These are phyloP conservation scores for Aspergillus sp. DNA, from an alignment of 2,329 filamentous ascomycete species.

Conservation along the genomic window DNA sequence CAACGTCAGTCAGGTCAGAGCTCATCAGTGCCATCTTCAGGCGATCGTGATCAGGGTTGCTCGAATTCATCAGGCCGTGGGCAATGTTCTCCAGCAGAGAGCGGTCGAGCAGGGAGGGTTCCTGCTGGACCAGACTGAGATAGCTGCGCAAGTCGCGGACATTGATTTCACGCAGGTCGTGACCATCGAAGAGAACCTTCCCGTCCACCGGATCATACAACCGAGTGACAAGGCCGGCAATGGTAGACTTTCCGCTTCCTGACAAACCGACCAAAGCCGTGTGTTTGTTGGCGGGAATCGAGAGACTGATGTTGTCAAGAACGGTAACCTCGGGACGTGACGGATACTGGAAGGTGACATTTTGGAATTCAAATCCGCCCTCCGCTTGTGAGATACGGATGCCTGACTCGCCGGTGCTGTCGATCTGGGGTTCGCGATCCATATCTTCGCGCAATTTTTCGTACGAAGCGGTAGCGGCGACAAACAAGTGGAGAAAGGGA, in stretches of 20 bases:
- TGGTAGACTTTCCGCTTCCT: conserved; percentile 73
- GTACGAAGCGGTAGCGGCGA: conserved; percentile 55
- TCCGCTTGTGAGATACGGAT: conserved; percentile 26
- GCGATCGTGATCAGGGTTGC: conserved; percentile 43
- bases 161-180: conserved; percentile 39
- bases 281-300: conserved; percentile 43
- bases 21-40: conserved; percentile 54
- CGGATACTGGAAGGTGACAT: conserved; percentile 38
- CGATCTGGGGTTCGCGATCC: conserved; percentile 51
- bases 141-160: conserved; percentile 26
- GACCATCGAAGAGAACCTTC: conserved; percentile 40
- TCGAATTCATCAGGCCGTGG: conserved; percentile 49
- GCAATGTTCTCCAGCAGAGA: conserved; percentile 81
- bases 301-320: conserved; percentile 36
- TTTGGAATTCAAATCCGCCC: conserved; percentile 36
- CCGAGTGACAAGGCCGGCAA: conserved; percentile 69
- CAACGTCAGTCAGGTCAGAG: conserved; percentile 51
- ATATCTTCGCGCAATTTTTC: conserved; percentile 62
- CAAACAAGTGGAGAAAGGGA: conserved; percentile 50
- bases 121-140: conserved; percentile 52
- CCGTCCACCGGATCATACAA: conserved; percentile 62
- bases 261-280: conserved; percentile 72
- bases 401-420: conserved; percentile 33
- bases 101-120: conserved; percentile 79
- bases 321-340: conserved; percentile 44